Percentiles rank a stretch among this genome's conserved stretches.
These are phyloP conservation scores for Craterostigma plantagineum DNA, from an alignment of 257 asterid species.

Conservation along the genomic window DNA sequence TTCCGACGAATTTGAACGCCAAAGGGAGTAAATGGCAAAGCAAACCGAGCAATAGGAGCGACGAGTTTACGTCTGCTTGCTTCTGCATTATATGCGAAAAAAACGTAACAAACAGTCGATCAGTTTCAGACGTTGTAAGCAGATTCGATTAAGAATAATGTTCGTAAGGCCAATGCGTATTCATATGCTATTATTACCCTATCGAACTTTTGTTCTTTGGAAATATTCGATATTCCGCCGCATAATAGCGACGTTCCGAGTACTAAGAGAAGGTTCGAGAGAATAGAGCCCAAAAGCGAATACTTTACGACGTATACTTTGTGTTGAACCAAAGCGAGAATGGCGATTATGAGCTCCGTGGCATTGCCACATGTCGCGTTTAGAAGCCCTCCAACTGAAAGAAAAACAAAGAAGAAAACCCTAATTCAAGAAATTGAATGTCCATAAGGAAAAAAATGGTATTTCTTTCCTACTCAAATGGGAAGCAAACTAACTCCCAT, in stretches of 20 bases:
- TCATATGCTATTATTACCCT: constrained; percentile 21
- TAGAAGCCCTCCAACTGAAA: constrained; percentile 86
- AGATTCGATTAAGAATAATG: background rate
- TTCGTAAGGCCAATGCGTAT: background rate
- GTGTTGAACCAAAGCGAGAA: constrained; percentile 46
- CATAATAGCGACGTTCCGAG: constrained; percentile 87
- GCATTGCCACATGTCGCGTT: constrained; percentile 98
- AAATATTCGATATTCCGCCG: constrained; percentile 64
- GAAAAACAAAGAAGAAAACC: background rate
- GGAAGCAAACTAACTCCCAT: no score
- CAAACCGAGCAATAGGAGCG: constrained; percentile 53
- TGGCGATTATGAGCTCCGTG: constrained; percentile 74
- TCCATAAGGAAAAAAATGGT: background rate
- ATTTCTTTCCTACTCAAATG: no score
- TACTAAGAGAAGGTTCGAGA: constrained; percentile 87
- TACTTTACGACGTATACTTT: constrained; percentile 72
- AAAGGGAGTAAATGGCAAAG: constrained; percentile 57
- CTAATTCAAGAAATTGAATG: background rate
- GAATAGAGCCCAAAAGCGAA: constrained; percentile 74
- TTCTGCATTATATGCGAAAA: constrained; percentile 25
- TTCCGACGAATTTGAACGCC: constrained; percentile 28
- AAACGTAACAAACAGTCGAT: background rate
- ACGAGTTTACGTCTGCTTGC: constrained; percentile 70
- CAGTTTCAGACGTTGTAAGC: background rate
- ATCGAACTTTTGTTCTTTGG: constrained; percentile 48